Percentiles rank a stretch among this genome's conserved stretches.
phyloP scores from a whole-genome alignment of 2,329 filamentous ascomycete genomes.

The Botrytis medusae region DNA sequence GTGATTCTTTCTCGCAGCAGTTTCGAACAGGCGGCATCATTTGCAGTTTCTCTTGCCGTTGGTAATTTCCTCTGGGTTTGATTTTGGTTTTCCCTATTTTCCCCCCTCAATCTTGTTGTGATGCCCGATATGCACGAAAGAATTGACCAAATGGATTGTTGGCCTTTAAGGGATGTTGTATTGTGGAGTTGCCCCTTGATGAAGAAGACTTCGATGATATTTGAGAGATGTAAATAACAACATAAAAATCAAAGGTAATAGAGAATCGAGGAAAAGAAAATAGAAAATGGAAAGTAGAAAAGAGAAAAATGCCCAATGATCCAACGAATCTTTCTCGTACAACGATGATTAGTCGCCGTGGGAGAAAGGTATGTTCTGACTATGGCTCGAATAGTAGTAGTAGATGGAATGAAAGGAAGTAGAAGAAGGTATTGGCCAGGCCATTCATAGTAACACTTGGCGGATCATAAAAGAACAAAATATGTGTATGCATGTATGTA shows the following conservation, averaged over 20 bases:
- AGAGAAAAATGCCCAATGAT: too few relatives aligned
- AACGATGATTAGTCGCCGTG: background rate
- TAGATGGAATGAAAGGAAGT: background rate
- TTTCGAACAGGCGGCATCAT: conserved; percentile 16
- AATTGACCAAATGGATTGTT: background rate
- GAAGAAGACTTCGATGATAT: conserved; percentile 4
- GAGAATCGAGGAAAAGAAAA: background rate
- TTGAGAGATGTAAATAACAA: background rate
- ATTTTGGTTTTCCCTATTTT: background rate
- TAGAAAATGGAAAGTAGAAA: background rate
- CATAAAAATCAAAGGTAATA: background rate
- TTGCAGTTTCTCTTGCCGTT: conserved; percentile 10
- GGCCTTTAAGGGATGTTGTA: conserved; percentile 2
- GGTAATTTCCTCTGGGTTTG: conserved; percentile 11
- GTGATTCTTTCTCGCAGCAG: background rate
- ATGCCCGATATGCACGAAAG: background rate
- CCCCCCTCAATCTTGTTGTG: conserved; percentile 2
- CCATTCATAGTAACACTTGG: background rate
- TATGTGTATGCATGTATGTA: background rate
- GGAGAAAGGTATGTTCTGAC: too few relatives aligned
- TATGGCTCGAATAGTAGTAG: background rate
- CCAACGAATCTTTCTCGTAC: background rate
- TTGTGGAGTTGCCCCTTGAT: conserved; percentile 11
- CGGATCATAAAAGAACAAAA: background rate
- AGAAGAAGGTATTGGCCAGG: background rate